Percentiles rank a stretch among this genome's conserved stretches.
These are phyloP conservation scores for Isoetes engelmannii DNA, from an alignment of 83 land plant genomes.

Conservation along the genomic window DNA sequence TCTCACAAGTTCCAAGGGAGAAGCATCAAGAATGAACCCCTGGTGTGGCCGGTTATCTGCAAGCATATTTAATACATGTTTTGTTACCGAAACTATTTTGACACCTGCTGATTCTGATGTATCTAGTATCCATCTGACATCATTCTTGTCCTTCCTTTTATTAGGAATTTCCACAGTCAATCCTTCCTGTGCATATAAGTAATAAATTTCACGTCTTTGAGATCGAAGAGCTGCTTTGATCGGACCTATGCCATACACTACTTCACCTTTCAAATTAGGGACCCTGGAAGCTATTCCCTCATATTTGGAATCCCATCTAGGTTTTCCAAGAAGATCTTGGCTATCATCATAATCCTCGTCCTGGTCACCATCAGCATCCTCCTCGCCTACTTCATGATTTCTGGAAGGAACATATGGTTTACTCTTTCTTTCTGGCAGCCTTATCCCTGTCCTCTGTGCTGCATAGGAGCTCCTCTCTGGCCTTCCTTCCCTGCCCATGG, in stretches of 20 bases:
- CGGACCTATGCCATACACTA: constrained; percentile 87
- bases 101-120: constrained; percentile 55
- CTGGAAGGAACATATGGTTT: no score
- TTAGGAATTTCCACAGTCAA: constrained; percentile 45
- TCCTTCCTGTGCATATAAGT: constrained; percentile 77
- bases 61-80: constrained; percentile 89
- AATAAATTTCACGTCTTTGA: constrained; percentile 63
- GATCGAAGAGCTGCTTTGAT: constrained; percentile 73
- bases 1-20: constrained; percentile 70
- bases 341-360: no score
- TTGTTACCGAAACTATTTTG: constrained; percentile 45
- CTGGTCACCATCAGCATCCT: no score
- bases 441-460: no score
- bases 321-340: no score
- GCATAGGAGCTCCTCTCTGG: no score
- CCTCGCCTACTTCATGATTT: no score
- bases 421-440: no score
- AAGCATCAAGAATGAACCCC: constrained; percentile 88
- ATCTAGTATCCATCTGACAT: constrained; percentile 53
- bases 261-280: constrained; percentile 72
- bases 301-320: not conserved
- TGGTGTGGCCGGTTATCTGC: constrained; percentile 92
- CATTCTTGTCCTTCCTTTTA: constrained; percentile 87
- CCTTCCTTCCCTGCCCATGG: no score
- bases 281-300: constrained; percentile 46